These are phyloP conservation scores for Backusella liffmaniae DNA, from an alignment of 192 early-diverging fungal species.

Conservation along the genomic window DNA sequence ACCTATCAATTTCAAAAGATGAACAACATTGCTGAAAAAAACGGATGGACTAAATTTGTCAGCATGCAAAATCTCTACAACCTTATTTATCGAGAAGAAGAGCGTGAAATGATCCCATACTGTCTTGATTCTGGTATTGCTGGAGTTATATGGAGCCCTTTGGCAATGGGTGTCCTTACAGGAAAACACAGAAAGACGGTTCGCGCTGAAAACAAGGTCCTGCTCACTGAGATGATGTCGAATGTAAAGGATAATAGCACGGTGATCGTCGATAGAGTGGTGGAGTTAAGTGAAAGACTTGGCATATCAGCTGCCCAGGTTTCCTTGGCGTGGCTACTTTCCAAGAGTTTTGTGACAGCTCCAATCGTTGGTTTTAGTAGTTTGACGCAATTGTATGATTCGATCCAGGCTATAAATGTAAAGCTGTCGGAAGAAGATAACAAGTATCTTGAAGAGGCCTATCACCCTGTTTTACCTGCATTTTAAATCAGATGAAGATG, in stretches of 20 bases:
- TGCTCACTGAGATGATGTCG: neutral
- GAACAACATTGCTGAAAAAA: constrained; percentile 37
- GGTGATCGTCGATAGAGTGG: constrained; percentile 23
- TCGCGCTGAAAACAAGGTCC: neutral
- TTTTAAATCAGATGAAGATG: neutral
- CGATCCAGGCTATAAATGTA: constrained; percentile 12
- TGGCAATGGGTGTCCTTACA: constrained; percentile 31
- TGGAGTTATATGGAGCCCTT: constrained; percentile 25
- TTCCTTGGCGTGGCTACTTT: constrained; percentile 29
- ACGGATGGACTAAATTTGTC: constrained; percentile 32
- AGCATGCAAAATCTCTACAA: constrained; percentile 38
- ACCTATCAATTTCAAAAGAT: constrained; percentile 40
- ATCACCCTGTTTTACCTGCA: neutral
- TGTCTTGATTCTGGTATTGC: constrained; percentile 31
- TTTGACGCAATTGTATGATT: constrained; percentile 24
- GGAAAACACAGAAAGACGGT: constrained; percentile 23
- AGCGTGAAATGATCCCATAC: constrained; percentile 40
- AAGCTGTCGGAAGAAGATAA: constrained; percentile 27
- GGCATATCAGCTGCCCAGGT: constrained; percentile 19
- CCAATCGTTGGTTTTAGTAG: constrained; percentile 30
- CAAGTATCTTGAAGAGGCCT: constrained; percentile 17
- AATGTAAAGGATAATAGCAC: neutral
- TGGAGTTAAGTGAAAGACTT: constrained; percentile 21
- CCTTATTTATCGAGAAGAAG: constrained; percentile 42
- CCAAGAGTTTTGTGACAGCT: constrained; percentile 18